These are phyloP conservation scores for Neocatenulostroma microsporum DNA, from an alignment of 2,329 filamentous ascomycete species.

Conservation along the genomic window DNA sequence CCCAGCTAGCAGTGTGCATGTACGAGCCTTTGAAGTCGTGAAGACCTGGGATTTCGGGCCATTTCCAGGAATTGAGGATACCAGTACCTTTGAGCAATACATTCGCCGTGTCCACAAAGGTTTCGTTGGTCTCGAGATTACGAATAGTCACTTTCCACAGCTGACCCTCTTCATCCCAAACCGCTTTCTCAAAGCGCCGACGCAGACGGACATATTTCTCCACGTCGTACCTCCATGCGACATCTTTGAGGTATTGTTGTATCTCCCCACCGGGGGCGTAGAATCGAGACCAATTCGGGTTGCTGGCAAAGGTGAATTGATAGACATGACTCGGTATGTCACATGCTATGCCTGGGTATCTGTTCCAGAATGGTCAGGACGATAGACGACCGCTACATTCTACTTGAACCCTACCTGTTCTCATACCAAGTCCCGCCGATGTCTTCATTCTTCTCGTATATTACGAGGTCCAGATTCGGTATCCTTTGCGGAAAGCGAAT, in stretches of 20 bases:
- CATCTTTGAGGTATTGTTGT: slow-evolving; percentile 31
- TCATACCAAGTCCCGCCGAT: slow-evolving; percentile 47
- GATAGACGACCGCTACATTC: too few relatives aligned
- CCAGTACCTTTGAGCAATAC: slow-evolving; percentile 9
- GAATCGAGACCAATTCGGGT: slow-evolving; percentile 16
- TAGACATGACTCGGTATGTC: slow-evolving; percentile 33
- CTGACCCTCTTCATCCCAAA: slow-evolving; percentile 7
- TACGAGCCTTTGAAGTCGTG: slow-evolving; percentile 32
- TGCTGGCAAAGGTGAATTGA: slow-evolving; percentile 32
- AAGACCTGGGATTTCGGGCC: slow-evolving; percentile 33
- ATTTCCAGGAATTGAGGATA: slow-evolving; percentile 31
- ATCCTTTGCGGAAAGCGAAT: background rate
- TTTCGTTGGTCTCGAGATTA: background rate
- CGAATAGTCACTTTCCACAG: slow-evolving; percentile 9
- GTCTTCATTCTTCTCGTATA: slow-evolving; percentile 40
- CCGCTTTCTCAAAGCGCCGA: slow-evolving; percentile 4
- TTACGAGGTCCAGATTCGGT: background rate
- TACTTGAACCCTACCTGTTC: too few relatives aligned
- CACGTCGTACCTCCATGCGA: slow-evolving; percentile 30
- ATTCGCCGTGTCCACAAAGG: slow-evolving; percentile 7
- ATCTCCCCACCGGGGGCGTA: slow-evolving; percentile 35
- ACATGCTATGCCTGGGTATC: slow-evolving; percentile 41
- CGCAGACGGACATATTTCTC: slow-evolving; percentile 30
- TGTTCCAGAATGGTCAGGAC: slow-evolving; percentile 8
- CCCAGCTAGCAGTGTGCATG: slow-evolving; percentile 32